Evolutionary conservation across 1,284 basidiomycete genomes (phyloP).

Genomic region (Tausonia pullulans): DNA sequence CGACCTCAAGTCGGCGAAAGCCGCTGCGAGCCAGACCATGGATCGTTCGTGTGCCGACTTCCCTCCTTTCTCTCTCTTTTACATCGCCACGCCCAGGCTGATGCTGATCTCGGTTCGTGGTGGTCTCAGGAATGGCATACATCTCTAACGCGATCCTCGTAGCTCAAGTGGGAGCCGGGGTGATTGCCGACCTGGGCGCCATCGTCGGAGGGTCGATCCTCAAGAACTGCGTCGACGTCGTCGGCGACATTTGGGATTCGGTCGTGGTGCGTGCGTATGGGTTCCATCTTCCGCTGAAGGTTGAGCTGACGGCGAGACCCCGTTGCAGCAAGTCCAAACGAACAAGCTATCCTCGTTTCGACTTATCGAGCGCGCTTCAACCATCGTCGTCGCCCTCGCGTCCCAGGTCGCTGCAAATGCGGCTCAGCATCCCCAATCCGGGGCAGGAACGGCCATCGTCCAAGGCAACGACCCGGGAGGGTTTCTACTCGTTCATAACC

Average conservation of each 20-base stretch:
- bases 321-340: not conserved
- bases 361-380: not conserved
- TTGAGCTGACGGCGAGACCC: not conserved
- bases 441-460: not conserved
- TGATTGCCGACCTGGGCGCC: not conserved
- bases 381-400: not conserved
- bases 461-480: not conserved
- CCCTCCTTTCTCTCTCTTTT: too few relatives aligned
- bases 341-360: constrained; percentile 2
- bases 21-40: too few relatives aligned
- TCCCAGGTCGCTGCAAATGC: not conserved
- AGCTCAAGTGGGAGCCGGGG: not conserved
- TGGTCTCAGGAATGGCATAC: too few relatives aligned
- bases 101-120: too few relatives aligned
- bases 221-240: not conserved
- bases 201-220: not conserved
- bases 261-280: not conserved
- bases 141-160: too few relatives aligned
- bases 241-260: not conserved
- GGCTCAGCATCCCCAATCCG: not conserved
- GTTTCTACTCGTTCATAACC: not conserved
- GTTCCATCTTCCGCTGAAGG: not conserved
- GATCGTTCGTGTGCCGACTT: too few relatives aligned
- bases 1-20: too few relatives aligned
- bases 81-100: too few relatives aligned